Conservation (phyloP, 139 green algal genomes). For the Micractinium sp. region DNA sequence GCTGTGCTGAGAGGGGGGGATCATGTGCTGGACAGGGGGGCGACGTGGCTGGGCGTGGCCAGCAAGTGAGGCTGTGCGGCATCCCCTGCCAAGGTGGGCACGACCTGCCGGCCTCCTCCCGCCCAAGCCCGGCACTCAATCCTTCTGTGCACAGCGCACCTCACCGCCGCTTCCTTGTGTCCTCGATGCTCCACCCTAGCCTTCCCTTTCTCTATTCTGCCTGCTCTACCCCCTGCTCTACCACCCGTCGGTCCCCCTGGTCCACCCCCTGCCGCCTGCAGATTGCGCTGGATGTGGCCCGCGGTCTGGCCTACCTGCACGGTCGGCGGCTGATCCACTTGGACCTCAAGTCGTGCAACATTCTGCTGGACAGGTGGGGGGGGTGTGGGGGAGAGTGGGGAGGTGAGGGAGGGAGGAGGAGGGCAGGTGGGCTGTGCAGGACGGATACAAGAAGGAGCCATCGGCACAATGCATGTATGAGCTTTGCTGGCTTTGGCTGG, state of each 20-base stretch:
- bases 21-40: background rate
- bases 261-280: background rate
- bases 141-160: slow-evolving; percentile 8
- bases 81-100: no score
- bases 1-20: background rate
- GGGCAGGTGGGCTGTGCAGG: background rate
- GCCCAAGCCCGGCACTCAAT: no score
- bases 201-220: no score
- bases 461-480: background rate
- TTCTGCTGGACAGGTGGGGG: slow-evolving; percentile 38
- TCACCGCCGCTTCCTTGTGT: no score
- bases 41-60: background rate
- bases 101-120: no score
- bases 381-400: background rate
- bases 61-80: background rate
- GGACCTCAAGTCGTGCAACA: slow-evolving; percentile 36
- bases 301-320: slow-evolving; percentile 49
- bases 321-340: background rate
- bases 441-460: background rate
- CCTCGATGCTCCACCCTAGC: background rate
- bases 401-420: background rate
- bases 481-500: background rate
- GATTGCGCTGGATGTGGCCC: slow-evolving; percentile 45
- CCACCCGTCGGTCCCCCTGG: background rate
- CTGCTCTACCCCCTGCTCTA: background rate